Base-by-base conservation (phyloP, 805 yeast species). In the Hanseniaspora mollemarum region DNA sequence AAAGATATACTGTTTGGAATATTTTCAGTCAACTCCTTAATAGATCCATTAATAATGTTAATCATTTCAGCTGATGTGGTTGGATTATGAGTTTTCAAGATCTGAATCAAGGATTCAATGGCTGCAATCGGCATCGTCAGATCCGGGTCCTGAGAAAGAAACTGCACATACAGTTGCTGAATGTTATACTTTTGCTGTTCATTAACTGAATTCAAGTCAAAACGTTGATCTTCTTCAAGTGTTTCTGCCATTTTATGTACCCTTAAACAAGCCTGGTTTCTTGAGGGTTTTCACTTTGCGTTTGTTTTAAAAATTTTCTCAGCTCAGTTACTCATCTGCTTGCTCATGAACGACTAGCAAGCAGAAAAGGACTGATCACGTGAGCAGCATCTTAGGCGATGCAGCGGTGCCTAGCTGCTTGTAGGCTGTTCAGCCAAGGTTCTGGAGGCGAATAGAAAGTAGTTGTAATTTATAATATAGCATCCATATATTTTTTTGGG, bases 81-180 rank as follows among this genome's bases (percentile, higher is more conserved):
- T 7, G 98, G 96, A 63, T 87, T 87, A 58, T 87, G 81, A 44
- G 81, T 78, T 56, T 81, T 75, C 26, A 90, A 68, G 67, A 92
- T 75, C 8, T 92, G 83, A 25, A 92, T 95, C 41, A 92, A 71
- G 12, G 95, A 79, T 69, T 92, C 97, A 60, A 92, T 92, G 32
- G 98, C 98, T 39, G 98, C 99, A 31, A 92, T 86, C 1, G 99
- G 99, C 96, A 88, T 92, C 5, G 98, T 88, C 80, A 92, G 85
- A 52, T 92, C 97, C n/a, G 85, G 74, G 67, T 92, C 96, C 46
- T 87, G 95, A 57, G 76, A 78, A 55, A 92, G 71, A 64, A 86
- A 87, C 62, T 76, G 75, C 53, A 86, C 72, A 63, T 92, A 92
- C 0, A 90, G 78, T 58, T 77, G 72, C 42, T 81, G 87, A 58